Conservation (phyloP, 139 green algal species). For the Chlorella vulgaris region DNA sequence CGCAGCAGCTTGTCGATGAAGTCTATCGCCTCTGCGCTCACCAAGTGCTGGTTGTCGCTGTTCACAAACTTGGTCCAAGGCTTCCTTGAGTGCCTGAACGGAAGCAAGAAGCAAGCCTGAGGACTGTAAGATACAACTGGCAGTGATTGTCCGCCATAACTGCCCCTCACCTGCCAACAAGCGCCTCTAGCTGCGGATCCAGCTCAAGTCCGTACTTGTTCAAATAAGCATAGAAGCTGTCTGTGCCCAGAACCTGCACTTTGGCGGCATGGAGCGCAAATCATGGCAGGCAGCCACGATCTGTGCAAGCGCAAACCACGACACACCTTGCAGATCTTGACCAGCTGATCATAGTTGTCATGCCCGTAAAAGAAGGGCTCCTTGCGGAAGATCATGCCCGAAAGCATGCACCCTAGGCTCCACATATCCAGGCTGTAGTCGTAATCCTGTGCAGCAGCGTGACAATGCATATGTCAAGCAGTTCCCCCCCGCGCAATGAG, state of each 20-base stretch:
- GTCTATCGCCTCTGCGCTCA: constrained; percentile 91
- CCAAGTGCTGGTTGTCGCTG: constrained; percentile 94
- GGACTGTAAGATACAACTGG: too few species aligned
- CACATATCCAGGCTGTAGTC: constrained; percentile 99
- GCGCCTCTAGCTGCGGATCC: constrained; percentile 92
- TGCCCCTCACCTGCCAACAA: constrained; percentile 71
- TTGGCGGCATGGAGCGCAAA: background rate
- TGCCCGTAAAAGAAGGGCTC: constrained; percentile 99
- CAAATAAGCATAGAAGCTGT: constrained; percentile 89
- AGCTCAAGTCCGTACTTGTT: constrained; percentile 98
- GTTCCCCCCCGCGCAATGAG: background rate
- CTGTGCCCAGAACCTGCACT: constrained; percentile 90
- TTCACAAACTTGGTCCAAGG: constrained; percentile 96
- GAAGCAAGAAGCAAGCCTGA: background rate
- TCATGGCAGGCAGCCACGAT: background rate
- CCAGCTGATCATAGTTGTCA: constrained; percentile 99
- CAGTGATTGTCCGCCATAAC: too few species aligned
- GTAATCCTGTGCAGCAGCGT: constrained; percentile 82
- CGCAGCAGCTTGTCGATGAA: constrained; percentile 95
- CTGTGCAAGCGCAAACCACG: background rate
- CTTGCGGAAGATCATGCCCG: constrained; percentile 94
- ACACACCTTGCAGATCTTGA: constrained; percentile 96
- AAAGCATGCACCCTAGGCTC: constrained; percentile 85
- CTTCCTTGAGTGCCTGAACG: constrained; percentile 56
- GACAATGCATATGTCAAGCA: background rate